phyloP scores from a whole-genome alignment of 768 basidiomycete genomes.

The Hericium erinaceus region DNA sequence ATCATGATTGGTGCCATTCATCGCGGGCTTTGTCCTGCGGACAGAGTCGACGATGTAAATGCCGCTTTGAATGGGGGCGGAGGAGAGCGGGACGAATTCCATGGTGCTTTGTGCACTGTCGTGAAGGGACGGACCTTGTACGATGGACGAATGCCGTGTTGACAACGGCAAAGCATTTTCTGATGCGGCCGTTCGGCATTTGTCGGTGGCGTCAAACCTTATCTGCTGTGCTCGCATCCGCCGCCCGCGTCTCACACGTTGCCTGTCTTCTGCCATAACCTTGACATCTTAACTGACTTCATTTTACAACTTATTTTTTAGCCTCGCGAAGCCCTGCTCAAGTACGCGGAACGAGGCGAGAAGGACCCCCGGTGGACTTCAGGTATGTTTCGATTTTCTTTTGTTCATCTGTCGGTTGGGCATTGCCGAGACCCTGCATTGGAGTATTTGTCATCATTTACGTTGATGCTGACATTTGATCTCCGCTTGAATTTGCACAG shows the following conservation, averaged over 20 bases:
- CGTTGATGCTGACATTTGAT: constrained; percentile 23
- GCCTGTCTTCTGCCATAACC: constrained; percentile 5
- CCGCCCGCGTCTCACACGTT: not conserved
- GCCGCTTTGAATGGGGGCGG: too few relatives aligned
- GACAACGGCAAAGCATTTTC: too few relatives aligned
- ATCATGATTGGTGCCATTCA: not conserved
- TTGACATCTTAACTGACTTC: not conserved
- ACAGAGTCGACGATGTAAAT: too few relatives aligned
- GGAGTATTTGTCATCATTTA: constrained; percentile 35
- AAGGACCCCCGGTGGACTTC: constrained; percentile 76
- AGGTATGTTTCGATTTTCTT: constrained; percentile 43
- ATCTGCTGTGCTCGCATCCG: not conserved
- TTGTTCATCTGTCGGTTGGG: not conserved
- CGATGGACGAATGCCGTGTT: too few relatives aligned
- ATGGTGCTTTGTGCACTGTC: not conserved
- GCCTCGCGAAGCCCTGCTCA: constrained; percentile 96
- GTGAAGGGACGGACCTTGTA: too few relatives aligned
- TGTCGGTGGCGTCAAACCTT: not conserved
- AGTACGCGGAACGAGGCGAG: constrained; percentile 73
- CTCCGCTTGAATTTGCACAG: constrained; percentile 40
- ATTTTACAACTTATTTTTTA: constrained; percentile 27
- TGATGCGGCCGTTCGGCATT: not conserved
- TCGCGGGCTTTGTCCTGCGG: not conserved
- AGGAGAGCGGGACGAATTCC: not conserved
- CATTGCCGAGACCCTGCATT: constrained; percentile 17